Evolutionary conservation across 2,329 filamentous ascomycete genomes (phyloP), one percentile per base, ranked within the genome.

Genomic region (Fusarium sp.): DNA sequence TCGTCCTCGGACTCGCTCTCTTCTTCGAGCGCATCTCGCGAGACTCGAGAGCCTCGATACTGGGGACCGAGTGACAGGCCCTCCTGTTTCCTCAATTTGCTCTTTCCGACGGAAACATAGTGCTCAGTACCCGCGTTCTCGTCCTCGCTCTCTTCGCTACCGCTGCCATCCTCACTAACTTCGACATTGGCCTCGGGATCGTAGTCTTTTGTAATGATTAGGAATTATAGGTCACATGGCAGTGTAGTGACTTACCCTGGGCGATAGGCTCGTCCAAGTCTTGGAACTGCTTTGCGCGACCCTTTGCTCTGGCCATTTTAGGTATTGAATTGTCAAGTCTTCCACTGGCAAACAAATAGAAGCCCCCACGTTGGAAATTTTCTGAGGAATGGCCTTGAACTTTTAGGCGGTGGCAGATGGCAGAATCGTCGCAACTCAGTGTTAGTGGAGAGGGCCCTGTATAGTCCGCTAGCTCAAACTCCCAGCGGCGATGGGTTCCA

Each of bases 41-140:
- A 94, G 41, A 98, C 89, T 54, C 89, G 89, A 24, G 93, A 88
- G 17, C 96, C 95, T 71, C 91, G 88, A 82, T 98, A 98, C 79
- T 94, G 89, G 20, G 92, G 91, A 1, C 95, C 96, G 4, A 98
- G 86, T 0, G 89, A 84, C 24, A 92, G 83, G 30, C 88, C 87
- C 39, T 94, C 91, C 66, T 90, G 90, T 79, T 94, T 92, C 73
- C 94, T 91, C 75, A 98, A 85, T 81, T 93, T 96, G 84, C 93
- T 96, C 86, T 95, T 96, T 26, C 92, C 93, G 38, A 98, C 94
- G 59, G 88, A 83, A 48, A 93, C 89, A 80, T 98, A 98, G 81
- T 98, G 96, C 78, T 98, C 96, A 38, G 95, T 93, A 26, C 93
- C 94, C 17, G 87, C 87, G 68, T 89, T 83, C 54, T 87, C 86